Base-by-base conservation (phyloP, 73 alveolate species). In the Paramecium sexaurelia region DNA sequence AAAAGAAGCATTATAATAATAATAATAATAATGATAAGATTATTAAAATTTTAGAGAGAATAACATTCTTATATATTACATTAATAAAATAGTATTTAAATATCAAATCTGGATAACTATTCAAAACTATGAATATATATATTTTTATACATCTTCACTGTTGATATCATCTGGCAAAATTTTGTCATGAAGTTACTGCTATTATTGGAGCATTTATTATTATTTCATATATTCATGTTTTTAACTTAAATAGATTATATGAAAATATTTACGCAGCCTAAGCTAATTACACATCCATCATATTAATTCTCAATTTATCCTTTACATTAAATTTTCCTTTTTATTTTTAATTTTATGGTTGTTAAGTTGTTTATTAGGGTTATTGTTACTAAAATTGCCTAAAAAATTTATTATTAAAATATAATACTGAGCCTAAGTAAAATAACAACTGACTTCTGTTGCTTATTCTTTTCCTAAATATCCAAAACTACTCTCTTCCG, bases 401-500 rank as follows among this genome's bases (percentile, higher is more conserved):
- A 71, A 51, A 15, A 51, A 2, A 51, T 17, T n/a, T n/a, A 0
- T 35, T 1, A 71, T 29, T 71, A 9, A 35, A 7, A 15, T 6
- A 9, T 11, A 71, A 13, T 71, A 71, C 56, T 71, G 35, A n/a
- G 86, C 90, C 24, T 78, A n/a, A 20, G 13, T 39, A 22, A 78
- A 78, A 33, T 78, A 78, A 15, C 90, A 78, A 78, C 90, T 78
- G 6, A 78, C 90, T 78, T 78, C 90, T 10, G 90, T 78, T 22
- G 90, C 90, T 43, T 78, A 43, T 11, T 78, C 90, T 8, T 78
- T 78, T 19, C 90, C 90, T 41, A 78, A 19, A 6, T 39, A 78
- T 7, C 90, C 90, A 22, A 78, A 78, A 78, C 90, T 78, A 15
- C 90, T 78, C 41, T 78, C 90, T 26, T 78, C 90, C 1, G 90